phyloP scores from a whole-genome alignment of 805 yeast species.

The Sugiyamaella floridensis region DNA sequence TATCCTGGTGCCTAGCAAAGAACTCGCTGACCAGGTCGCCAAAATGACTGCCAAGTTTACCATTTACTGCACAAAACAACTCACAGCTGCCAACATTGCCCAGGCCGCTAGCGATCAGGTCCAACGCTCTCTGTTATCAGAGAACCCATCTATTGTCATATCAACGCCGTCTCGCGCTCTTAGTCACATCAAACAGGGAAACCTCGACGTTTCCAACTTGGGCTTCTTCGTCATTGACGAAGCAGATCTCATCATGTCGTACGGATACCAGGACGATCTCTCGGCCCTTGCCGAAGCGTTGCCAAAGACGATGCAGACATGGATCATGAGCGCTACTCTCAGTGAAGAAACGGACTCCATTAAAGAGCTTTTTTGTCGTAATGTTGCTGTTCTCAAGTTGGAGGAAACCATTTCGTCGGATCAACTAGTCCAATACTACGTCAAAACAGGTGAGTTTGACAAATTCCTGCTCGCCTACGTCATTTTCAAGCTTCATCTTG shows the following conservation, averaged over 20 bases:
- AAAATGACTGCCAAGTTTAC: conserved; percentile 63
- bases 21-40: conserved; percentile 78
- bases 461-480: conserved; percentile 87
- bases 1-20: conserved; percentile 87
- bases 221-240: conserved; percentile 83
- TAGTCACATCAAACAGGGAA: conserved; percentile 36
- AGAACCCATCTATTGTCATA: conserved; percentile 72
- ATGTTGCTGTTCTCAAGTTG: conserved; percentile 73
- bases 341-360: conserved; percentile 76
- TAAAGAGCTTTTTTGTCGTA: conserved; percentile 70
- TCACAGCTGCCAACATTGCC: conserved; percentile 60
- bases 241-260: conserved; percentile 83
- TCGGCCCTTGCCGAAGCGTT: conserved; percentile 53
- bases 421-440: conserved; percentile 77
- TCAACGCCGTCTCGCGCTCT: conserved; percentile 82
- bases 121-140: conserved; percentile 58
- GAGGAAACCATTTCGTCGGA: conserved; percentile 59
- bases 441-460: conserved; percentile 81
- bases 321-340: conserved; percentile 93
- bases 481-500: conserved; percentile 77
- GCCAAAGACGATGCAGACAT: conserved; percentile 72
- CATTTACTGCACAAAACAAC: conserved; percentile 59
- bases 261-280: conserved; percentile 86
- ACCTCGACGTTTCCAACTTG: conserved; percentile 49
- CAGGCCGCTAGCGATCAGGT: conserved; percentile 65